phyloP scores from a whole-genome alignment of 345 rosid species.

The Aegle marmelos region DNA sequence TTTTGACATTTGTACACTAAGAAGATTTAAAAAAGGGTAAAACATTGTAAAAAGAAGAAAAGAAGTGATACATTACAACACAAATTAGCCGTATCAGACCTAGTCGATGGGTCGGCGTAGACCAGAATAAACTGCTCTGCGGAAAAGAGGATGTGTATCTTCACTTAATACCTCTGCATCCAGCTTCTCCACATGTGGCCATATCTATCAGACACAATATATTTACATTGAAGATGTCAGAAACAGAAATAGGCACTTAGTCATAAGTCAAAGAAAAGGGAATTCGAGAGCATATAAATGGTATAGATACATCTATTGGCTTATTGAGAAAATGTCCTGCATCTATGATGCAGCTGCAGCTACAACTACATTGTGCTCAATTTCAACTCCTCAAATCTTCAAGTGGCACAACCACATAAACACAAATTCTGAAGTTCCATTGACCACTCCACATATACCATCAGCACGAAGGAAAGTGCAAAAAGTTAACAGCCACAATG shows the following conservation, averaged over 20 bases:
- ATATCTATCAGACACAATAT: slow-evolving; percentile 50
- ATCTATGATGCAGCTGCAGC: neutral
- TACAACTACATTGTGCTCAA: neutral
- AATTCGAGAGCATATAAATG: neutral
- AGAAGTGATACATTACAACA: slow-evolving; percentile 5
- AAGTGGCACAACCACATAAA: neutral
- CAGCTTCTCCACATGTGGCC: slow-evolving; percentile 80
- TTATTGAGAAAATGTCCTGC: neutral
- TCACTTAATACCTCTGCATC: slow-evolving; percentile 61
- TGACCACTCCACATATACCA: neutral
- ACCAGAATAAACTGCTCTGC: slow-evolving; percentile 67
- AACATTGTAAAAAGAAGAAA: neutral
- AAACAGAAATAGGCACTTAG: neutral
- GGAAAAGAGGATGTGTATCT: slow-evolving; percentile 73
- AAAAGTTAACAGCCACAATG: neutral
- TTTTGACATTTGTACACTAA: slow-evolving; percentile 15
- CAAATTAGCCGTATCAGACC: slow-evolving; percentile 15
- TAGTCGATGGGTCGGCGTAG: slow-evolving; percentile 32
- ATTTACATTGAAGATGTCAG: slow-evolving; percentile 5
- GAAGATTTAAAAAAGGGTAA: neutral
- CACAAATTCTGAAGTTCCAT: too few species aligned
- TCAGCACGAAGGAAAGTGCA: neutral
- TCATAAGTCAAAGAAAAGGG: too few species aligned
- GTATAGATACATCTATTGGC: neutral
- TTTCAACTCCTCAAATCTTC: neutral